These are phyloP conservation scores for Dipteronia dyeriana DNA, from an alignment of 345 rosid species.

Conservation along the genomic window DNA sequence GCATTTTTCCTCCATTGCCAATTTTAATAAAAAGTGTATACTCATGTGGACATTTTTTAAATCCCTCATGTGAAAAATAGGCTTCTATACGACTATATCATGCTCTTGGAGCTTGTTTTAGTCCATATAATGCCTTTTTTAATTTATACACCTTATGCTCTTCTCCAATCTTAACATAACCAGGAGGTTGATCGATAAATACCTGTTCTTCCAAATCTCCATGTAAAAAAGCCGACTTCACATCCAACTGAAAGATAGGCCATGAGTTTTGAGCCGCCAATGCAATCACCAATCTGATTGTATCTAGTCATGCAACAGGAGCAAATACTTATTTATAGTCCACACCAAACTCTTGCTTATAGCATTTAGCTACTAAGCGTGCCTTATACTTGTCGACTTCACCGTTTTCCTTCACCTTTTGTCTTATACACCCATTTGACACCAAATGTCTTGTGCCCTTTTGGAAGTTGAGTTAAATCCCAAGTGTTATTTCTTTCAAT, in stretches of 20 bases:
- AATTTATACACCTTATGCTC: too few species aligned
- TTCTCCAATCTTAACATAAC: background rate
- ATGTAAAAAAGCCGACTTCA: background rate
- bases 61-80: too few species aligned
- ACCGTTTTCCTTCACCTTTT: background rate
- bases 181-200: background rate
- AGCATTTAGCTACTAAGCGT: background rate
- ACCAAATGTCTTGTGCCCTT: background rate
- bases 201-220: background rate
- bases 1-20: too few species aligned
- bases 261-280: background rate
- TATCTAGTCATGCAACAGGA: background rate
- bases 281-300: background rate
- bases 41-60: too few species aligned
- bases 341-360: background rate
- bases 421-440: background rate
- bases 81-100: background rate
- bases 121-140: background rate
- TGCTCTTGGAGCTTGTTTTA: background rate
- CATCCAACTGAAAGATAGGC: background rate
- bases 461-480: background rate
- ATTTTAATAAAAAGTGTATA: too few species aligned
- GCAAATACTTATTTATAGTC: background rate
- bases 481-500: background rate
- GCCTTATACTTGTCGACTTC: background rate